Evolutionary conservation across 768 basidiomycete species (phyloP).

Genomic region (Mycena belliarum): DNA sequence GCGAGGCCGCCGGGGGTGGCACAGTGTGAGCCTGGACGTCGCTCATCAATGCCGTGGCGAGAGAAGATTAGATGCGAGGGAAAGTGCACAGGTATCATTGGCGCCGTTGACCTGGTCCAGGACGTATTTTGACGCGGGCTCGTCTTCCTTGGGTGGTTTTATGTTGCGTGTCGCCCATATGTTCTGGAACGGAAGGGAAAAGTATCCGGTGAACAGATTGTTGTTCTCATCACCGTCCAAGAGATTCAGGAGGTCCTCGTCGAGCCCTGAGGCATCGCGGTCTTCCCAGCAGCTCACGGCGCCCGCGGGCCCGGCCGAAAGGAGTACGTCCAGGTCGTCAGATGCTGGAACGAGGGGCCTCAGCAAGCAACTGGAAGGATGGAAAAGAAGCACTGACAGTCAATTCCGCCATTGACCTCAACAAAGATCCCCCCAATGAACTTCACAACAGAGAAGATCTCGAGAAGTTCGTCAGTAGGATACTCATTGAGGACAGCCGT

Average conservation of each 20-base stretch:
- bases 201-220: neutral
- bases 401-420: neutral
- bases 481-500: constrained; percentile 2
- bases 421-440: constrained; percentile 12
- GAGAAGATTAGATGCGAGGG: neutral
- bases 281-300: neutral
- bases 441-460: constrained; percentile 8
- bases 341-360: neutral
- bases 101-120: neutral
- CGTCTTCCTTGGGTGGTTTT: constrained; percentile 5
- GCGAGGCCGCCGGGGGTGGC: constrained; percentile 2
- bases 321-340: neutral
- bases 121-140: constrained; percentile 1
- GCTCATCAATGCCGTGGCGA: neutral
- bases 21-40: constrained; percentile 16
- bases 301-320: constrained; percentile 5
- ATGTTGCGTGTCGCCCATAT: constrained; percentile 1
- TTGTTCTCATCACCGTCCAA: too few relatives aligned
- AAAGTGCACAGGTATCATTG: constrained; percentile 6
- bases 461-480: constrained; percentile 8
- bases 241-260: neutral
- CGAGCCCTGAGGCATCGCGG: neutral
- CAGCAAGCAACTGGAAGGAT: too few relatives aligned
- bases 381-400: neutral
- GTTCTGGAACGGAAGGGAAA: constrained; percentile 1